Conservation (phyloP, 176 grass and related monocot species). For the Aegilops bicornis region DNA sequence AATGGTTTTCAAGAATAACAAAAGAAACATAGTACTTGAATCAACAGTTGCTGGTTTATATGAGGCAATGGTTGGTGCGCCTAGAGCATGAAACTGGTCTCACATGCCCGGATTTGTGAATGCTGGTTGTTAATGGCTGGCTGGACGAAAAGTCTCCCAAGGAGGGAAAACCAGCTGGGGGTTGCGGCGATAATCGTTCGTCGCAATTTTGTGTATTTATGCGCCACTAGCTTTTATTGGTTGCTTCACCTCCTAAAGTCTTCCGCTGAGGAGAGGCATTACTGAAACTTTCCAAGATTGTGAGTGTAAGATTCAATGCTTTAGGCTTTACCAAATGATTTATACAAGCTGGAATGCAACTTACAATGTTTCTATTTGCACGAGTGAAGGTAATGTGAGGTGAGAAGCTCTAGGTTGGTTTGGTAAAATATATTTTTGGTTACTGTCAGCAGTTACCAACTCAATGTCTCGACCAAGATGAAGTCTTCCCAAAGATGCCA, state of each 20-base stretch:
- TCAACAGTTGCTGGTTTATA: background rate
- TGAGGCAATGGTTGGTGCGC: conserved; percentile 20
- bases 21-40: background rate
- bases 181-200: background rate
- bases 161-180: background rate
- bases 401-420: background rate
- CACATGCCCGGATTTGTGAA: conserved; percentile 4
- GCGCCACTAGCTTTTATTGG: background rate
- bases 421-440: background rate
- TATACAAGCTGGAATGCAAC: conserved; percentile 4
- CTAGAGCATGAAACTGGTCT: conserved; percentile 16
- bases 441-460: background rate
- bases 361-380: background rate
- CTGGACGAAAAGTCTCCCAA: background rate
- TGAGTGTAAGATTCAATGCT: background rate
- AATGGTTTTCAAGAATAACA: too few species aligned
- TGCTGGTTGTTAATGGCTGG: background rate
- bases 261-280: background rate
- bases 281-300: background rate
- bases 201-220: background rate
- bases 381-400: background rate
- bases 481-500: too few species aligned
- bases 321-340: background rate
- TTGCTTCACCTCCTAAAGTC: conserved; percentile 13
- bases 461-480: background rate